phyloP scores from a whole-genome alignment of 352 stramenopile species.

The Plasmopara viticola region DNA sequence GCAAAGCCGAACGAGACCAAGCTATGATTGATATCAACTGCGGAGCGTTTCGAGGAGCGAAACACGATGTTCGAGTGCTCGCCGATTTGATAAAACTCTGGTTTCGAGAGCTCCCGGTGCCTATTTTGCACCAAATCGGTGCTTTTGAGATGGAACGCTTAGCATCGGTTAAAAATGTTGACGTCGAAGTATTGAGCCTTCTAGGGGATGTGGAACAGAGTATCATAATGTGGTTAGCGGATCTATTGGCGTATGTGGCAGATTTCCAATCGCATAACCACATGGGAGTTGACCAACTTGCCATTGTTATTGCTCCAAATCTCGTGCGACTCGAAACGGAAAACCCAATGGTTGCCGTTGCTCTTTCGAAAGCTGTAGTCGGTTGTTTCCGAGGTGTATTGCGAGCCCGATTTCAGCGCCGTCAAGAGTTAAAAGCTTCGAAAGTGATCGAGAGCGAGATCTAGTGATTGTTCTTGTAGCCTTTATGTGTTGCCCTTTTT shows the following conservation, averaged over 20 bases:
- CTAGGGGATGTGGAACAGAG: slow-evolving; percentile 45
- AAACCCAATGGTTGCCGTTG: slow-evolving; percentile 82
- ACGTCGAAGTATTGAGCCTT: slow-evolving; percentile 40
- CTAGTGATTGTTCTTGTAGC: background rate
- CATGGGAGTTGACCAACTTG: slow-evolving; percentile 88
- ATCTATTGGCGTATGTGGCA: slow-evolving; percentile 70
- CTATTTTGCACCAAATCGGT: slow-evolving; percentile 76
- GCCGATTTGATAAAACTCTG: slow-evolving; percentile 88
- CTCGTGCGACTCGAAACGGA: slow-evolving; percentile 81
- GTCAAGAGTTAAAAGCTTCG: slow-evolving; percentile 16
- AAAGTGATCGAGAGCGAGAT: slow-evolving; percentile 6
- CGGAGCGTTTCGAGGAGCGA: slow-evolving; percentile 54
- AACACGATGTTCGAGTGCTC: slow-evolving; percentile 74
- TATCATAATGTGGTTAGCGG: slow-evolving; percentile 79
- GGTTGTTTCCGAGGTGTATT: slow-evolving; percentile 62
- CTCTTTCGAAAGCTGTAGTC: slow-evolving; percentile 81
- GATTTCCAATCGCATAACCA: slow-evolving; percentile 69
- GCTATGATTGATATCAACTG: slow-evolving; percentile 83
- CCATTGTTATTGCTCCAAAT: slow-evolving; percentile 86
- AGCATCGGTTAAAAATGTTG: slow-evolving; percentile 33
- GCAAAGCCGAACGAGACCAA: slow-evolving; percentile 76
- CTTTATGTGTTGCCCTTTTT: background rate
- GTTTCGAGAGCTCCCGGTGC: slow-evolving; percentile 81
- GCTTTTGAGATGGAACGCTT: slow-evolving; percentile 56
- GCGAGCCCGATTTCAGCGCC: slow-evolving; percentile 26